These are phyloP conservation scores for Tetracentron sinense DNA, from an alignment of 164 flowering plant species.

Conservation along the genomic window DNA sequence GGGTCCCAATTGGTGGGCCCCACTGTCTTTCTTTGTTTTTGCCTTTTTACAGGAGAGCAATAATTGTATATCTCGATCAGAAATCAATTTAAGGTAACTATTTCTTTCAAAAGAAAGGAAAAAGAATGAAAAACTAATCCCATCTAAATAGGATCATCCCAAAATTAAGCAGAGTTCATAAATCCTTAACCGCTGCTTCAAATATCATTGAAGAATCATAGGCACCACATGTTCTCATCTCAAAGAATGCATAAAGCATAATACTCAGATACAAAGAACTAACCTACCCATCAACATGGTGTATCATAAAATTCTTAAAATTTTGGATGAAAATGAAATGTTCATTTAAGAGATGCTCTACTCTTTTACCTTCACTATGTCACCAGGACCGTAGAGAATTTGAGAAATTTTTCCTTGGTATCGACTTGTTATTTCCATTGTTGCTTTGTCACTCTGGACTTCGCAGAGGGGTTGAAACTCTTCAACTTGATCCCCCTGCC, in stretches of 20 bases:
- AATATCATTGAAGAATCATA: neutral
- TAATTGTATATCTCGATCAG: neutral
- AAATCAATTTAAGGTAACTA: neutral
- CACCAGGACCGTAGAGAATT: slow-evolving; percentile 70
- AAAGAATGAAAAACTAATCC: neutral
- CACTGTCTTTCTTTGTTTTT: too few relatives aligned
- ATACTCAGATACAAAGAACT: neutral
- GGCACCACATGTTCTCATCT: neutral
- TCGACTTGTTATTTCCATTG: slow-evolving; percentile 97
- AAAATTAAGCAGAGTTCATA: too few relatives aligned
- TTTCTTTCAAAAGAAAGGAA: too few relatives aligned
- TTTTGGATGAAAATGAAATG: neutral
- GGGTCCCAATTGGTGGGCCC: too few relatives aligned
- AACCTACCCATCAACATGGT: neutral
- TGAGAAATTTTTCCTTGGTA: slow-evolving; percentile 73
- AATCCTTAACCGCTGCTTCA: neutral
- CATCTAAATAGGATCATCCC: neutral
- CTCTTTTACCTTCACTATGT: slow-evolving; percentile 72
- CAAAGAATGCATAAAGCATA: slow-evolving; percentile 2
- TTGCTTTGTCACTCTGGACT: slow-evolving; percentile 99
- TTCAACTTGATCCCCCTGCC: slow-evolving; percentile 84
- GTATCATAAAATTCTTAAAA: neutral
- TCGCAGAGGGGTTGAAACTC: slow-evolving; percentile 96
- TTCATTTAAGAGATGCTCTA: neutral
- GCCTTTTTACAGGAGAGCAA: neutral